Evolutionary conservation across 306 rosid species (phyloP).

Genomic region (Cucumis melo): DNA sequence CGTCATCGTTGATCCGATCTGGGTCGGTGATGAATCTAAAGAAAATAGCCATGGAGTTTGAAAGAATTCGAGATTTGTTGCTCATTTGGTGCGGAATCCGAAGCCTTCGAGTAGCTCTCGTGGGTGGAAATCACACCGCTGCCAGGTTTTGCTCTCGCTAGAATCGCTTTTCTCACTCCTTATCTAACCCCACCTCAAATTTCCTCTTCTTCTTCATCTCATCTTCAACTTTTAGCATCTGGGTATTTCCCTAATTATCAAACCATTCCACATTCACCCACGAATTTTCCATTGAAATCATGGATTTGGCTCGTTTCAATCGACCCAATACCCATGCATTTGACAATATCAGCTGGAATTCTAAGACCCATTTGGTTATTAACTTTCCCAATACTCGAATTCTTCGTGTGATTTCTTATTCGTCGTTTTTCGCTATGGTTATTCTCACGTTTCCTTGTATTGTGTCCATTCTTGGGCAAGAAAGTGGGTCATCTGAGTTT

Average conservation of each 20-base stretch:
- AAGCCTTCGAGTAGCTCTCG: constrained; percentile 34
- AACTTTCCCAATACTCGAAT: constrained; percentile 34
- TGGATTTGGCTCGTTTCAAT: constrained; percentile 17
- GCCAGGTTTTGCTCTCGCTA: constrained; percentile 83
- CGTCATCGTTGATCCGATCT: constrained; percentile 18
- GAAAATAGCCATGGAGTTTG: constrained; percentile 37
- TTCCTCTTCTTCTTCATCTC: not conserved
- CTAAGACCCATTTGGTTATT: constrained; percentile 22
- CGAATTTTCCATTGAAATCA: not conserved
- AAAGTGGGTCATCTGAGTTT: constrained; percentile 2
- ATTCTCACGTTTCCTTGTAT: constrained; percentile 33
- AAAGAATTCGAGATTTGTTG: constrained; percentile 51
- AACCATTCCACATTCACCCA: not conserved
- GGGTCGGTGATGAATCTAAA: constrained; percentile 1
- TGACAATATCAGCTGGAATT: constrained; percentile 18
- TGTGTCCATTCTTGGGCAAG: constrained; percentile 16
- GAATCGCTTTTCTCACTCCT: not conserved
- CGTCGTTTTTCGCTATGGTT: constrained; percentile 41
- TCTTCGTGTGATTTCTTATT: constrained; percentile 38
- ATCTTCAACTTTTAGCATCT: constrained; percentile 13
- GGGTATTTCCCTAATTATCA: constrained; percentile 11
- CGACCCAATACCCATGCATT: constrained; percentile 11
- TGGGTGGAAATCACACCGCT: constrained; percentile 88
- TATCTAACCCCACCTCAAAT: not conserved
- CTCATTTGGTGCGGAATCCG: constrained; percentile 32